Percentiles rank a stretch among this genome's conserved stretches.
Conservation (phyloP, 2,329 filamentous ascomycete genomes). For the Fulvia fulva region DNA sequence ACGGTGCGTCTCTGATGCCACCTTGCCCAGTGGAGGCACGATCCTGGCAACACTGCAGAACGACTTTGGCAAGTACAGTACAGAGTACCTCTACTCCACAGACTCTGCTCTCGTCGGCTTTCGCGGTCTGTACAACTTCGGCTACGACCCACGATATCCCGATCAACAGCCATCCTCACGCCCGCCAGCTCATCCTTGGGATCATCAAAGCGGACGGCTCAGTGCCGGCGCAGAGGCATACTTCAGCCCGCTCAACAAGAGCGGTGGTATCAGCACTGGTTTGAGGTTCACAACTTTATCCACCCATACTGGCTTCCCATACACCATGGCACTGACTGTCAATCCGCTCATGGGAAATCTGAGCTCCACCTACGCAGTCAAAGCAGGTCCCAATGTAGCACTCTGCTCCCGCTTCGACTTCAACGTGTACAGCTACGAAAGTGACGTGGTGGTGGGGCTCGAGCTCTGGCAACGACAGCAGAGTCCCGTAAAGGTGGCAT, state of each 20-base stretch:
- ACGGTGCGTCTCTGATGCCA: conserved; percentile 69
- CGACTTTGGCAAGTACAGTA: conserved; percentile 79
- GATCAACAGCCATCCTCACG: conserved; percentile 19
- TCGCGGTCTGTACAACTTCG: conserved; percentile 91
- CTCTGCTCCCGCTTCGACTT: conserved; percentile 92
- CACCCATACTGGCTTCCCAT: conserved; percentile 75
- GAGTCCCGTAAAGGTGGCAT: conserved; percentile 38
- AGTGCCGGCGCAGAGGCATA: conserved; percentile 91
- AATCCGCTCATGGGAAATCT: conserved; percentile 94
- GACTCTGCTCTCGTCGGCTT: conserved; percentile 86
- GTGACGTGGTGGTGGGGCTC: conserved; percentile 83
- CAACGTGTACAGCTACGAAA: conserved; percentile 98
- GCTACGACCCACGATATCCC: conserved; percentile 57
- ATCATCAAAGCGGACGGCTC: conserved; percentile 73
- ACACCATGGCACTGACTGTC: conserved; percentile 87
- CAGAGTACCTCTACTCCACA: conserved; percentile 87
- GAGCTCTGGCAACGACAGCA: conserved; percentile 70
- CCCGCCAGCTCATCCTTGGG: conserved; percentile 36
- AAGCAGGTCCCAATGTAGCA: conserved; percentile 75
- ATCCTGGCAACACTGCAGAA: conserved; percentile 71
- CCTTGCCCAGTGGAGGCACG: conserved; percentile 70
- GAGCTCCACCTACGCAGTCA: conserved; percentile 85
- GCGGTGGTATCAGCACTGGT: conserved; percentile 84
- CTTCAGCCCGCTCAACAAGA: conserved; percentile 92
- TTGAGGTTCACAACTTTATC: conserved; percentile 85